phyloP scores from a whole-genome alignment of 768 basidiomycete genomes.

The Hypholoma sublateritium region DNA sequence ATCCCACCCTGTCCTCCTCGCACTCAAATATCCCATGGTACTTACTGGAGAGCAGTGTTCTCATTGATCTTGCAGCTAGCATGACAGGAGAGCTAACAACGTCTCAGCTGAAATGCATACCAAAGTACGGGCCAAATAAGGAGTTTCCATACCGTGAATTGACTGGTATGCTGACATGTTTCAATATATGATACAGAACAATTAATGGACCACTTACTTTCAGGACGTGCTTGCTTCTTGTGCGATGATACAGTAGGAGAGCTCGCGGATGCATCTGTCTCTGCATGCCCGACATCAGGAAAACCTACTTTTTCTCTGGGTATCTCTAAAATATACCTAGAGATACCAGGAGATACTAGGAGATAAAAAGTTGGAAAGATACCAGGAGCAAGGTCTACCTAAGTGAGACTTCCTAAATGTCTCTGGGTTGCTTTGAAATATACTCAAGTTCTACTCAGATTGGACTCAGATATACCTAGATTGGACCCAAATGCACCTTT shows the following conservation, averaged over 20 bases:
- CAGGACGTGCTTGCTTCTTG: constrained; percentile 22
- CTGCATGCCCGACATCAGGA: constrained; percentile 12
- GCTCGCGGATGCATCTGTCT: neutral
- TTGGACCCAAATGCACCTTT: no score
- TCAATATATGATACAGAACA: neutral
- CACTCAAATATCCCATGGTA: constrained; percentile 14
- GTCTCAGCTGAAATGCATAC: constrained; percentile 13
- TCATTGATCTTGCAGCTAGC: constrained; percentile 18
- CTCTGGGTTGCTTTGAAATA: no score
- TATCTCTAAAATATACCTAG: no score
- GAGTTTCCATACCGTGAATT: constrained; percentile 19
- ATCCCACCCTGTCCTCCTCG: constrained; percentile 18
- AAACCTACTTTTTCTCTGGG: no score
- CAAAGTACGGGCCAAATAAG: constrained; percentile 8
- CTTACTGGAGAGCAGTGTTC: constrained; percentile 20
- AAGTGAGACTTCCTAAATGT: no score
- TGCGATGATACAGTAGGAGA: constrained; percentile 10
- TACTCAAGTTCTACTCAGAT: no score
- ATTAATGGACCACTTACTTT: neutral
- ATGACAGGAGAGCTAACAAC: constrained; percentile 10
- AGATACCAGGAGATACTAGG: no score
- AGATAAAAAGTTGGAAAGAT: no score
- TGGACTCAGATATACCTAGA: no score
- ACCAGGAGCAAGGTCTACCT: no score
- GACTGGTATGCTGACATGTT: constrained; percentile 8